phyloP scores from a whole-genome alignment of 306 rosid genomes.

The Cyamopsis tetragonoloba region DNA sequence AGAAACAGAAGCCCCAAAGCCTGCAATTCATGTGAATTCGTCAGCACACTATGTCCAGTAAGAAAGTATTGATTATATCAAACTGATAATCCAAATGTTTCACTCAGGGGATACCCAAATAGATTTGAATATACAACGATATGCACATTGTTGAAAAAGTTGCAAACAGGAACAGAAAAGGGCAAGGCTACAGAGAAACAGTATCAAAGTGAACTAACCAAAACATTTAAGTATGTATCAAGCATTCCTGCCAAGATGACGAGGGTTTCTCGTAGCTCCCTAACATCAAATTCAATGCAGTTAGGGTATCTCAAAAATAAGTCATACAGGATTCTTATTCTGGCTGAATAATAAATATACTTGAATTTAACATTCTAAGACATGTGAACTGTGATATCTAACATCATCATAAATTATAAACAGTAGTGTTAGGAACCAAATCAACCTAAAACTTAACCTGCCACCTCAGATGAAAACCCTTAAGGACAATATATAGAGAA shows the following conservation, averaged over 20 bases:
- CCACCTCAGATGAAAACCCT: not conserved
- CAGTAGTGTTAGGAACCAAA: not conserved
- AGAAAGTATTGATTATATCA: constrained; percentile 2
- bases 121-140: constrained; percentile 1
- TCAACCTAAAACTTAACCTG: not conserved
- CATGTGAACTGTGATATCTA: not conserved
- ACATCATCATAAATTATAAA: not conserved
- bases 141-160: not conserved
- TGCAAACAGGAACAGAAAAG: constrained; percentile 17
- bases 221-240: constrained; percentile 71
- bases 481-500: not conserved
- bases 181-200: constrained; percentile 19
- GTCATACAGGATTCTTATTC: not conserved
- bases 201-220: constrained; percentile 61
- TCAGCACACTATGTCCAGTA: not conserved
- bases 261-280: constrained; percentile 72
- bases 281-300: constrained; percentile 35
- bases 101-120: constrained; percentile 5
- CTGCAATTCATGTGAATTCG: constrained; percentile 50
- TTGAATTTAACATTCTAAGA: constrained; percentile 1
- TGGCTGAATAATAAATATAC: not conserved
- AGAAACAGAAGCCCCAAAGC: constrained; percentile 84
- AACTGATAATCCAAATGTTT: constrained; percentile 15
- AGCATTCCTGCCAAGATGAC: constrained; percentile 87
- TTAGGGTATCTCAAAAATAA: constrained; percentile 20